Base-by-base conservation (phyloP, 768 basidiomycete genomes). In the Auricularia sp. region DNA sequence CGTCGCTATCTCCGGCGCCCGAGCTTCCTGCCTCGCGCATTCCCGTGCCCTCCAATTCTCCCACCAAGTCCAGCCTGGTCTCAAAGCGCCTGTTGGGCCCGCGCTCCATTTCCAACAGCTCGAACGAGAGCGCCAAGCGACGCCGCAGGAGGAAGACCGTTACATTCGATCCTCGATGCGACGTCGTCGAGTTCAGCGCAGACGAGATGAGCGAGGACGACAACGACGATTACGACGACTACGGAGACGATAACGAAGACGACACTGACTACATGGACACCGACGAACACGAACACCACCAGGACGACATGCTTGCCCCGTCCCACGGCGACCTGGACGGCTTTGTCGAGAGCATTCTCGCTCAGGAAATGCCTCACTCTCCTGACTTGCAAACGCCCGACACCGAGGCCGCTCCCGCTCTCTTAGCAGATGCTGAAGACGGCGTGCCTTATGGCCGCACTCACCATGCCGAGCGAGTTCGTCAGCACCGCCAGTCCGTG, bases 171-270 rank as follows among this genome's bases (percentile, higher is more conserved):
- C 87, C 90, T 67, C 81, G 84, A 11, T 90, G 88, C 68, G 91
- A 94, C 67, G 90, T 94, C 11, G 74, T 92, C 36, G 90, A 92
- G 71, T 92, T 90, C 71, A 87, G 90, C 65, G 76, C 81, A 21
- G 88, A 83, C 13, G 82, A 89, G 62, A 79, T 78, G 34, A 39
- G 45, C n/a, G 65, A 68, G 6, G 62, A 67, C 24, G 67, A 64
- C 64, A 62, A 64, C 21, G 62, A 63, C 11, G 61, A 63, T 6
- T 45, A 54, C 33, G 51, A 56, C 42, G 65, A 42, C 54, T 21
- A 66, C 10, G 54, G 70, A 39, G 66, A 54, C 3, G 18, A 36
- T 14, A 68, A 73, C 36, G 67, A 69, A 7, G 51, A 62, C 61
- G 69, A 83, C 62, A 66, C 70, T n/a, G 77, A 74, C 66, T 73